phyloP scores from a whole-genome alignment of 345 rosid genomes.

The Linum lewisii region DNA sequence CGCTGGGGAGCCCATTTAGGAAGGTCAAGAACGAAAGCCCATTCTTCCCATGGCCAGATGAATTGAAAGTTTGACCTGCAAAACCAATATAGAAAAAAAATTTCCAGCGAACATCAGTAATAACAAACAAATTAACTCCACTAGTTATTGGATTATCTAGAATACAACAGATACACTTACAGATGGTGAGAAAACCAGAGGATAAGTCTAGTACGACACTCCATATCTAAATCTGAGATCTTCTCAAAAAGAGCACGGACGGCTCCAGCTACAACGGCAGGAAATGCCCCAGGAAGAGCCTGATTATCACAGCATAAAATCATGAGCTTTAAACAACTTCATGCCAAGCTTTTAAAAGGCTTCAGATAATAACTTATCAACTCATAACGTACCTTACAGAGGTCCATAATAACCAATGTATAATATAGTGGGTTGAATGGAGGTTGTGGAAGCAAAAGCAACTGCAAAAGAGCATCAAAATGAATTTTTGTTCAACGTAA shows the following conservation, averaged over 20 bases:
- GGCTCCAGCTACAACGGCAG: slow-evolving; percentile 98
- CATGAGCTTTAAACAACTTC: slow-evolving; percentile 11
- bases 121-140: background rate
- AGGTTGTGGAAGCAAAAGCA: slow-evolving; percentile 82
- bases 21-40: slow-evolving; percentile 91
- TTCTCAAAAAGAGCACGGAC: slow-evolving; percentile 95
- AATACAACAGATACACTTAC: slow-evolving; percentile 37
- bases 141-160: background rate
- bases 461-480: slow-evolving; percentile 33
- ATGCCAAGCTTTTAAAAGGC: background rate
- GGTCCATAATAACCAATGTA: slow-evolving; percentile 91
- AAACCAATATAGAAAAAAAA: slow-evolving; percentile 9
- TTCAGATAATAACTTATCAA: background rate
- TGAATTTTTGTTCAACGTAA: background rate
- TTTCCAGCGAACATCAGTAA: slow-evolving; percentile 2
- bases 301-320: slow-evolving; percentile 25
- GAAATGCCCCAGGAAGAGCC: slow-evolving; percentile 99
- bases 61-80: slow-evolving; percentile 93
- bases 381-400: slow-evolving; percentile 72
- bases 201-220: slow-evolving; percentile 77
- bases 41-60: slow-evolving; percentile 99
- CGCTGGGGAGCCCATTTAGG: slow-evolving; percentile 99
- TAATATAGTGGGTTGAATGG: slow-evolving; percentile 93
- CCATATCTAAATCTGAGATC: slow-evolving; percentile 90
- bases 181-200: slow-evolving; percentile 99